These are phyloP conservation scores for Candida mattraensis DNA, from an alignment of 805 yeast species.

Conservation along the genomic window DNA sequence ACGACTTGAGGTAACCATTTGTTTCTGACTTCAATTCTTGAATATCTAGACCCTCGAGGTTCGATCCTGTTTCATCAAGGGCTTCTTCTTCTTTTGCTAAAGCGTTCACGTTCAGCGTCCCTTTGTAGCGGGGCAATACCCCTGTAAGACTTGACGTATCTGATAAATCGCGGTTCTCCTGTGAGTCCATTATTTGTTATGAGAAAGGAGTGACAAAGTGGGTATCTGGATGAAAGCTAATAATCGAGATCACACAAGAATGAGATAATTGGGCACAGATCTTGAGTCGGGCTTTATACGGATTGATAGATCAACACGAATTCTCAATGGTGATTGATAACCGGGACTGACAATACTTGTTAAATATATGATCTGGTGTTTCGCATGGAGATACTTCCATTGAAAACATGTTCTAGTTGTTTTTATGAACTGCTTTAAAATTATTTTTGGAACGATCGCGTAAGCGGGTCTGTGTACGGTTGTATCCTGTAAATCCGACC, in stretches of 20 bases:
- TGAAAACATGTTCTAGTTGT: constrained; percentile 10
- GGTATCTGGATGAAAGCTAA: too few relatives aligned
- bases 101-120: constrained; percentile 31
- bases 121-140: constrained; percentile 30
- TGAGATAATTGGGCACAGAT: too few relatives aligned
- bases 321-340: too few relatives aligned
- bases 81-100: constrained; percentile 23
- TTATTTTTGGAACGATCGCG: background rate
- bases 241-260: too few relatives aligned
- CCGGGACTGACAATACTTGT: too few relatives aligned
- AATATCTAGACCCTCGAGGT: too few relatives aligned
- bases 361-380: background rate
- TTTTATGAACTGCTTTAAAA: constrained; percentile 4
- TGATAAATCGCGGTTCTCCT: constrained; percentile 1
- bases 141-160: constrained; percentile 2
- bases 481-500: constrained; percentile 3
- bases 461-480: constrained; percentile 6
- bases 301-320: too few relatives aligned
- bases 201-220: constrained; percentile 1
- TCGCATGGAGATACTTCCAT: constrained; percentile 6
- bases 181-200: constrained; percentile 10
- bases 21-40: too few relatives aligned
- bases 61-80: constrained; percentile 4
- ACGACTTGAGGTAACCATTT: too few relatives aligned
- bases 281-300: too few relatives aligned